These are phyloP conservation scores for Porogramme epimiltina DNA, from an alignment of 1,284 basidiomycete species.

Conservation along the genomic window DNA sequence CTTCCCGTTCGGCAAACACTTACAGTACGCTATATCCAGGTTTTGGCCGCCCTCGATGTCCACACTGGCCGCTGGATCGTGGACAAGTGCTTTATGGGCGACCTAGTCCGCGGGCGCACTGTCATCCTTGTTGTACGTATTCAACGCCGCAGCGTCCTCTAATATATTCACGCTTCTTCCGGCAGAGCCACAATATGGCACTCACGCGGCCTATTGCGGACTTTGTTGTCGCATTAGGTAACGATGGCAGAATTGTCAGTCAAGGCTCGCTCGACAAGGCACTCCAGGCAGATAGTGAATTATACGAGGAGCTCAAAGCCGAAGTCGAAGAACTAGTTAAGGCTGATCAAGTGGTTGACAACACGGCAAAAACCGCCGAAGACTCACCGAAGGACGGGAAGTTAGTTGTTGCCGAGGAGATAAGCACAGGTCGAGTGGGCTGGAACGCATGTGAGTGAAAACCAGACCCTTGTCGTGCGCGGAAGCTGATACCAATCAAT, in stretches of 20 bases:
- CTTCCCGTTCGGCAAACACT: no score
- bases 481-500: background rate
- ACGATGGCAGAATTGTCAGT: slow-evolving; percentile 46
- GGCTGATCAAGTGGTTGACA: slow-evolving; percentile 2
- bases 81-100: slow-evolving; percentile 70
- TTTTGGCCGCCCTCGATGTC: slow-evolving; percentile 46
- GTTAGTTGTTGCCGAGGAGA: slow-evolving; percentile 56
- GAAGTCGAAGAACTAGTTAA: slow-evolving; percentile 23
- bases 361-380: slow-evolving; percentile 33
- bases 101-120: slow-evolving; percentile 67
- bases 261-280: slow-evolving; percentile 45
- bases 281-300: slow-evolving; percentile 10
- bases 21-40: background rate
- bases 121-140: slow-evolving; percentile 65
- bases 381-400: background rate
- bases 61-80: slow-evolving; percentile 77
- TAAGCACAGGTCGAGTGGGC: slow-evolving; percentile 53
- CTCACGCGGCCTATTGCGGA: slow-evolving; percentile 61
- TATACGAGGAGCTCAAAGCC: slow-evolving; percentile 36
- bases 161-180: background rate
- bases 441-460: slow-evolving; percentile 36
- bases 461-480: background rate
- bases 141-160: background rate
- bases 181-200: slow-evolving; percentile 39
- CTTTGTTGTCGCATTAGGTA: slow-evolving; percentile 56